phyloP scores from a whole-genome alignment of 108 stramenopile genomes.

The Fragilariopsis cylindrus region DNA sequence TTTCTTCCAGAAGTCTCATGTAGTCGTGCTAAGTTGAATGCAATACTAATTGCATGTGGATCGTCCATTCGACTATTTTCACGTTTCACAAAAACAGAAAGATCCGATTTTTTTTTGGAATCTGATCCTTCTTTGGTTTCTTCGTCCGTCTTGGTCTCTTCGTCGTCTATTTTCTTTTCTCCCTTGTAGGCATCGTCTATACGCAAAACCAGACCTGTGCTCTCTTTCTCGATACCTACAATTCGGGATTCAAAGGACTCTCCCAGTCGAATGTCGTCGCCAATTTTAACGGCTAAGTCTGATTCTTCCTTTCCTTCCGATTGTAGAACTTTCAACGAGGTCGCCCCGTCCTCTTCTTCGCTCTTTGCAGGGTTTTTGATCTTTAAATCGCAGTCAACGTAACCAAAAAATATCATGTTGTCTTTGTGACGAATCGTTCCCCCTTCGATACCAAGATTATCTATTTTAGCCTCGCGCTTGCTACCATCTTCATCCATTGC shows the following conservation, averaged over 20 bases:
- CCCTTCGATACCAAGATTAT: constrained; percentile 43
- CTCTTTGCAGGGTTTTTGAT: constrained; percentile 11
- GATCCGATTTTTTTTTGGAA: neutral
- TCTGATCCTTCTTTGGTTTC: constrained; percentile 6
- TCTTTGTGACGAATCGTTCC: constrained; percentile 56
- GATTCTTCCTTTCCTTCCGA: constrained; percentile 16
- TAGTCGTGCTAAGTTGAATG: constrained; percentile 85
- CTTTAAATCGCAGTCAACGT: constrained; percentile 32
- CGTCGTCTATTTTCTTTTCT: constrained; percentile 6
- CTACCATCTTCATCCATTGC: constrained; percentile 45
- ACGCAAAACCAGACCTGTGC: constrained; percentile 26
- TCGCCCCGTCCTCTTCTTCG: constrained; percentile 17
- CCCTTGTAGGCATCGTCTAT: constrained; percentile 46
- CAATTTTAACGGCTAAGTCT: constrained; percentile 21
- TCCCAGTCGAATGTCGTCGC: constrained; percentile 45
- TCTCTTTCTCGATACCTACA: constrained; percentile 29
- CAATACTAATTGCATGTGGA: constrained; percentile 66
- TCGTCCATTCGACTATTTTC: constrained; percentile 61
- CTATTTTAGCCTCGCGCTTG: constrained; percentile 26
- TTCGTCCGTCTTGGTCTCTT: constrained; percentile 19
- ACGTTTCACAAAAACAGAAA: constrained; percentile 53
- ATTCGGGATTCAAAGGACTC: constrained; percentile 38
- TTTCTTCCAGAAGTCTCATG: constrained; percentile 77
- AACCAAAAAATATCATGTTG: constrained; percentile 72
- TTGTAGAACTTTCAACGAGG: neutral